Evolutionary conservation across 2,329 filamentous ascomycete genomes (phyloP).

Genomic region (Aspergillus luchuensis): DNA sequence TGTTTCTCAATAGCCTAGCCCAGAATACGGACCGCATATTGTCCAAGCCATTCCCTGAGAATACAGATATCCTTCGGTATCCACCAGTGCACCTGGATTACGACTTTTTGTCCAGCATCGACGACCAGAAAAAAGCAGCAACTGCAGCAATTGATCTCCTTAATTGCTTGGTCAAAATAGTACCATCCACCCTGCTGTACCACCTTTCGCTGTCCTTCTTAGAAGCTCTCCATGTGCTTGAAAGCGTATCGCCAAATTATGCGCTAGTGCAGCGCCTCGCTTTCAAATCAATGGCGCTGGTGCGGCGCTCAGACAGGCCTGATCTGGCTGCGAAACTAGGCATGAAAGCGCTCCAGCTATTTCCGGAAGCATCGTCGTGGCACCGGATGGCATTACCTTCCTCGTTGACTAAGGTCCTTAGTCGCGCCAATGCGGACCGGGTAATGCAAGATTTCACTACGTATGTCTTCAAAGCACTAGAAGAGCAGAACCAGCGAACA

Average conservation of each 20-base stretch:
- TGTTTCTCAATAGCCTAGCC: background rate
- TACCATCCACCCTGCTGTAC: background rate
- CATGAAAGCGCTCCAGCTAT: background rate
- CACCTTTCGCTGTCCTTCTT: background rate
- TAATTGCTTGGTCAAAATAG: background rate
- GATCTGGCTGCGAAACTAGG: background rate
- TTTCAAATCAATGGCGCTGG: background rate
- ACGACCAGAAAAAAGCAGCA: background rate
- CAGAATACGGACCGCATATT: background rate
- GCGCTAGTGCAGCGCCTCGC: background rate
- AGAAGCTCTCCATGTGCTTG: background rate
- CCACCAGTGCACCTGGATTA: slow-evolving; percentile 8
- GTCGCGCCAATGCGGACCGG: background rate
- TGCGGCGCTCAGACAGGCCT: background rate
- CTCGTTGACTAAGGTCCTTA: background rate
- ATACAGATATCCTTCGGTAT: background rate
- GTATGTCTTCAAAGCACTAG: background rate
- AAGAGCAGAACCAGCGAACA: background rate
- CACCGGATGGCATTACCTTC: background rate
- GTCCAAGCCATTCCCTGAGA: background rate
- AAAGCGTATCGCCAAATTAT: background rate
- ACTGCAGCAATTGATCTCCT: background rate
- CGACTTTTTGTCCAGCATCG: slow-evolving; percentile 5
- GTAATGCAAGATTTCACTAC: background rate
- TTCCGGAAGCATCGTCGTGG: background rate